Evolutionary conservation across 306 rosid genomes (phyloP), one percentile per base, ranked within the genome.

Genomic region (Purshia tridentata): DNA sequence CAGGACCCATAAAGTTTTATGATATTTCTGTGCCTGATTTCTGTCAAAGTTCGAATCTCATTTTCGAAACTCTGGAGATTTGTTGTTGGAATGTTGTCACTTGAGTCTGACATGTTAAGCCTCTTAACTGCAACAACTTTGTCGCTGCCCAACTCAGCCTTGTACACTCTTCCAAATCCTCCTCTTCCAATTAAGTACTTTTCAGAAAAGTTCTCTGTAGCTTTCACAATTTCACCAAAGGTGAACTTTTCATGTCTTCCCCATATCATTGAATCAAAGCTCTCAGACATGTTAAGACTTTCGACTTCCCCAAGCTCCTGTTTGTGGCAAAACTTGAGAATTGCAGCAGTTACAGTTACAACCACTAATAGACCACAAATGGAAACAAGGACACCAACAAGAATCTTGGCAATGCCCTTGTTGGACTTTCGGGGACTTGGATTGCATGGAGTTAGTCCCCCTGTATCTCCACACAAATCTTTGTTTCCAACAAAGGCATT

Each of bases 381-480:
- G 9, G 90, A 83, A 58, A 83, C 72, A 37, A 83, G 65, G 66
- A 86, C 78, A 58, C 75, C 88, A 55, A 90, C 52, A 9, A 88
- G 84, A 57, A 83, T 81, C 45, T 70, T n/a, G n/a, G n/a, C n/a
- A n/a, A n/a, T n/a, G n/a, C n/a, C n/a, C n/a, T n/a, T 88, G 51
- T 77, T 60, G 19, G 65, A 41, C 47, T 82, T 74, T 52, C n/a
- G 2, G 49, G 49, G 13, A 3, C 2, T 29, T 29, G 77, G 14
- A 61, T 23, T 7, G 65, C 91, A 86, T n/a, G 65, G 47, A 16
- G n/a, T n/a, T n/a, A n/a, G n/a, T n/a, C n/a, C n/a, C n/a, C n/a
- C n/a, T n/a, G n/a, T n/a, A n/a, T n/a, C n/a, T n/a, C 93, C 91
- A 44, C 93, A 88, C 79, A 90, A 64, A 56, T 77, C 88, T 1